phyloP scores from a whole-genome alignment of 2,329 filamentous ascomycete species.

The Ophioceras dolichostomum region DNA sequence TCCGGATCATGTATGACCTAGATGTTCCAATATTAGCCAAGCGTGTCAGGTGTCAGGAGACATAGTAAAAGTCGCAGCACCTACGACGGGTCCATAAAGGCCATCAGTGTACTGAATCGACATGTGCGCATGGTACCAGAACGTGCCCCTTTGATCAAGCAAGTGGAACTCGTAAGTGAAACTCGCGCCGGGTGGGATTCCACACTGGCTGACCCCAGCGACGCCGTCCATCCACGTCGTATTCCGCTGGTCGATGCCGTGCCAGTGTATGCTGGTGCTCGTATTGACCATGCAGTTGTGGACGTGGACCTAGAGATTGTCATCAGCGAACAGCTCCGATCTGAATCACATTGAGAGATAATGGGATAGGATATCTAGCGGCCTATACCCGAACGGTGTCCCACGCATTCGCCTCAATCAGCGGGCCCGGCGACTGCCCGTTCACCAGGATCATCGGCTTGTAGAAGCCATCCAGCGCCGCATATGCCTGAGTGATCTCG shows the following conservation, averaged over 20 bases:
- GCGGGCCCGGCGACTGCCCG: conserved; percentile 27
- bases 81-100: conserved; percentile 47
- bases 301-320: conserved; percentile 10
- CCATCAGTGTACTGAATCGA: conserved; percentile 52
- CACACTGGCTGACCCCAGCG: conserved; percentile 46
- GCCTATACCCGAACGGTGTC: conserved; percentile 28
- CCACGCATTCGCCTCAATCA: conserved; percentile 29
- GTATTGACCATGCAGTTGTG: conserved; percentile 5
- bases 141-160: conserved; percentile 21
- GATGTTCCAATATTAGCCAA: background rate
- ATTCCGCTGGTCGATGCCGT: conserved; percentile 53
- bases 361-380: too few relatives aligned
- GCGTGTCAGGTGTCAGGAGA: background rate
- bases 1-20: conserved; percentile 23
- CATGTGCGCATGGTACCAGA: conserved; percentile 50
- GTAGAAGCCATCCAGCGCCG: conserved; percentile 19
- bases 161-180: conserved; percentile 51
- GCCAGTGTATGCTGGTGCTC: conserved; percentile 52
- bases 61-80: conserved; percentile 3
- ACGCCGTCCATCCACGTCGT: conserved; percentile 57
- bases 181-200: conserved; percentile 39
- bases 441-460: conserved; percentile 26
- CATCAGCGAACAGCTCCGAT: too few relatives aligned
- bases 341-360: background rate
- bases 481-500: conserved; percentile 17